These are phyloP conservation scores for Delonix regia DNA, from an alignment of 306 rosid species.

Conservation along the genomic window DNA sequence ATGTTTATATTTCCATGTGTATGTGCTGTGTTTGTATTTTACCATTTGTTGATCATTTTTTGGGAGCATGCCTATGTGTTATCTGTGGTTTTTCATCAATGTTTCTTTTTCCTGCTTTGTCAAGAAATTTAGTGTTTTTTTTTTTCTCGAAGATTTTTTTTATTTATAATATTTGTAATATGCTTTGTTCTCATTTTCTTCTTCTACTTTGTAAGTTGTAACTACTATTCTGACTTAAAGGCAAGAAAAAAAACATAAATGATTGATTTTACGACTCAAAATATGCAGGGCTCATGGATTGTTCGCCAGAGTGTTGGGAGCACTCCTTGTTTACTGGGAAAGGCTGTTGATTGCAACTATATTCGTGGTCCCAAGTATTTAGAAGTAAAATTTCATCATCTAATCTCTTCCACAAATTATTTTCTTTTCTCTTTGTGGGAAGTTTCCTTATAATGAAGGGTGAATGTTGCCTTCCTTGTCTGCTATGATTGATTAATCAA, in stretches of 20 bases:
- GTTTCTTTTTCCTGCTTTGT: background rate
- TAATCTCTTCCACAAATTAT: constrained; percentile 15
- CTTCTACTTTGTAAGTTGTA: background rate
- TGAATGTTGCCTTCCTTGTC: constrained; percentile 14
- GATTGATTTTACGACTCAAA: constrained; percentile 38
- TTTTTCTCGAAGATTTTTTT: background rate
- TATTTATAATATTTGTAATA: background rate
- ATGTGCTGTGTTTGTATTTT: background rate
- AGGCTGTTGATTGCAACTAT: constrained; percentile 97
- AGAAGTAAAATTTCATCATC: constrained; percentile 63
- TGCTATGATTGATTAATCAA: constrained; percentile 28
- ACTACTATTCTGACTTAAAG: background rate
- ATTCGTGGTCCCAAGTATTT: constrained; percentile 90
- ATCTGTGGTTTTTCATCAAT: background rate
- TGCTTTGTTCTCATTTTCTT: background rate
- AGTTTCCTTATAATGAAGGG: constrained; percentile 30
- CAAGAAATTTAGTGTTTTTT: background rate
- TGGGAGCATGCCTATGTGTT: background rate
- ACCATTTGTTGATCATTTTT: background rate
- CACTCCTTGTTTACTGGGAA: constrained; percentile 94
- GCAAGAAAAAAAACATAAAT: background rate
- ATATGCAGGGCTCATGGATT: constrained; percentile 96
- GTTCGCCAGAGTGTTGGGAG: constrained; percentile 99
- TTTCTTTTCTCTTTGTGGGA: constrained; percentile 14
- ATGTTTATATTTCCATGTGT: background rate